Base-by-base conservation (phyloP, 176 grass and related monocot genomes). In the Urochloa ruziziensis region DNA sequence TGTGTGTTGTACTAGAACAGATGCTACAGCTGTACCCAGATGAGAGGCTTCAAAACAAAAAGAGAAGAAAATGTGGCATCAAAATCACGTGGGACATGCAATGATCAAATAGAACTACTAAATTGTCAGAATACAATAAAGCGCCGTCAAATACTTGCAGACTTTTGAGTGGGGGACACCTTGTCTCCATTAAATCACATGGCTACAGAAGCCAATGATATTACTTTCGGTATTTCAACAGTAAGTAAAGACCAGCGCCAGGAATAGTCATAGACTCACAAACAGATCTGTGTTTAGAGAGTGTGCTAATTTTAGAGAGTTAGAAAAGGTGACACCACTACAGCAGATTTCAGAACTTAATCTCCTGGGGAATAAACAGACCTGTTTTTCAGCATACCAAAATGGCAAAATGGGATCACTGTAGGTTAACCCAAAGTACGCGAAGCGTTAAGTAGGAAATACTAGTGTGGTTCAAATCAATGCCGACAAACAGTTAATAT, bases 31-130 rank as follows among this genome's bases (percentile, higher is more conserved):
- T n/a, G n/a, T n/a, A n/a, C n/a, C n/a, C n/a, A n/a, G n/a, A n/a
- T n/a, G n/a, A n/a, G n/a, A n/a, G n/a, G n/a, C n/a, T n/a, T n/a
- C n/a, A n/a, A n/a, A n/a, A n/a, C n/a, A n/a, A n/a, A n/a, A n/a
- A n/a, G n/a, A n/a, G n/a, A 85, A 70, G 4, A 60, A 47, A 3
- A 46, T 70, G 28, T 70, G 36, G 19, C n/a, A 4, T 27, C 37
- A 16, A 70, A 44, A 46, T 28, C 67, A 28, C 13, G 0, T 25
- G 65, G 63, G 19, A 42, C 4, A 6, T 57, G 62, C 47, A 56
- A 67, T 75, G n/a, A 76, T 77, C 61, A 77, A 6, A 49, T 67
- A 63, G 6, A 77, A 58, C 59, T 54, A 66, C 13, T 44, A 77
- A 58, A 13, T 57, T 19, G 18, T 13, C 54, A 83, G 56, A n/a